Base-by-base conservation (phyloP, 2,329 filamentous ascomycete species). In the Botrytis byssoidea region DNA sequence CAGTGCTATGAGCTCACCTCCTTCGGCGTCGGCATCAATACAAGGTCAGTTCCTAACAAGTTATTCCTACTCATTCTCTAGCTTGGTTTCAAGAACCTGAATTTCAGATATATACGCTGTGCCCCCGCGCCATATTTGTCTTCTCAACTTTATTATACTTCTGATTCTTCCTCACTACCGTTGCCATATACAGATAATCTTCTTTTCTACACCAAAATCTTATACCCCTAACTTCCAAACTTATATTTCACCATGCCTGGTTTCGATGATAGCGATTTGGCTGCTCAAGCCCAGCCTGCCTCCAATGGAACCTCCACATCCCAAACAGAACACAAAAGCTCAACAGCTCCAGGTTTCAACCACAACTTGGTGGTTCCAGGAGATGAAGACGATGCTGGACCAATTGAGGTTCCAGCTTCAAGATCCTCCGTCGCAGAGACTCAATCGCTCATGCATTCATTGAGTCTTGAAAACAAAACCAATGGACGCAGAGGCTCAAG, bases 331-430 rank as follows among this genome's bases (percentile, higher is more conserved):
- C 76, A 74, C 73, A 74, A 76, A 74, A 75, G 73, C 35, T 77
- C 78, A 22, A 66, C 72, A 37, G 5, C 42, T 32, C 46, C 61
- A 55, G 73, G 74, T 55, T 74, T 74, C 42, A 32, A 60, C 46
- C 40, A 71, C 63, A 73, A 4, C 55, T 37, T 74, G 48, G 60
- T 65, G 32, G 48, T 74, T 5, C 74, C 74, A 48, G 59, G 40
- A 32, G 66, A 66, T 4, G 55, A 71, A 25, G 63, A 72, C 3
- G 51, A 51, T 5, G 29, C 37, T 32, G 74, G 85, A 74, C 63
- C 89, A 61, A 88, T 93, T 79, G 91, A 93, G 83, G 86, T 94
- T 65, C 91, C 91, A 59, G 91, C 91, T 37, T 88, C 90, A 72
- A 85, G 90, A 77, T 92, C 89, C 71, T 88, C 90, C 71, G 88